Evolutionary conservation across 352 stramenopile species (phyloP).

Genomic region (Blastocystis sp.): DNA sequence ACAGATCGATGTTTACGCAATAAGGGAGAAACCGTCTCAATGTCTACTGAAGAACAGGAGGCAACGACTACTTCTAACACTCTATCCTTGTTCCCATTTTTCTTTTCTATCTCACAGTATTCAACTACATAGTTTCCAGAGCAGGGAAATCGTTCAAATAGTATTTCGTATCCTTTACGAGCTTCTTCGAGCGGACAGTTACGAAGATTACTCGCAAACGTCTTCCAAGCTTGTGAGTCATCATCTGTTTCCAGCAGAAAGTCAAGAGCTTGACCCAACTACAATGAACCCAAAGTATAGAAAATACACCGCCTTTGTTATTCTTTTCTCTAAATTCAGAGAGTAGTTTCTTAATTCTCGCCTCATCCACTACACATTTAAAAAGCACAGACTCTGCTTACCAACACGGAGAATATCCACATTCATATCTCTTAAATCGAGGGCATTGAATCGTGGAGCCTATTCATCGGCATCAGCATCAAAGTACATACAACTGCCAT

Average conservation of each 20-base stretch:
- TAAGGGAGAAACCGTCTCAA: not conserved
- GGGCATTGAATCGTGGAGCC: not conserved
- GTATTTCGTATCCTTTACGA: not conserved
- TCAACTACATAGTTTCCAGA: not conserved
- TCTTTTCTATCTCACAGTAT: slow-evolving; percentile 36
- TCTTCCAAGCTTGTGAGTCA: not conserved
- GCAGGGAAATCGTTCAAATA: slow-evolving; percentile 40
- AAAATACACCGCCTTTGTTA: not conserved
- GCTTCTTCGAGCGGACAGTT: not conserved
- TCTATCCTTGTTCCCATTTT: not conserved
- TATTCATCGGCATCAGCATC: not conserved
- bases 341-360: not conserved
- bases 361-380: not conserved
- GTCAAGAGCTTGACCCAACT: slow-evolving; percentile 13
- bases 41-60: not conserved
- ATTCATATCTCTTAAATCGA: not conserved
- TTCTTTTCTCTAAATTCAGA: slow-evolving; percentile 3
- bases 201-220: slow-evolving; percentile 18
- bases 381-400: not conserved
- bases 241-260: slow-evolving; percentile 4
- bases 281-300: not conserved
- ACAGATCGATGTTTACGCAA: slow-evolving; percentile 22
- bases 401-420: not conserved
- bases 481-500: not conserved
- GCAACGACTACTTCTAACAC: not conserved